Percentiles rank a stretch among this genome's conserved stretches.
Conservation (phyloP, 192 early-diverging fungal genomes). For the Backusella westeae region DNA sequence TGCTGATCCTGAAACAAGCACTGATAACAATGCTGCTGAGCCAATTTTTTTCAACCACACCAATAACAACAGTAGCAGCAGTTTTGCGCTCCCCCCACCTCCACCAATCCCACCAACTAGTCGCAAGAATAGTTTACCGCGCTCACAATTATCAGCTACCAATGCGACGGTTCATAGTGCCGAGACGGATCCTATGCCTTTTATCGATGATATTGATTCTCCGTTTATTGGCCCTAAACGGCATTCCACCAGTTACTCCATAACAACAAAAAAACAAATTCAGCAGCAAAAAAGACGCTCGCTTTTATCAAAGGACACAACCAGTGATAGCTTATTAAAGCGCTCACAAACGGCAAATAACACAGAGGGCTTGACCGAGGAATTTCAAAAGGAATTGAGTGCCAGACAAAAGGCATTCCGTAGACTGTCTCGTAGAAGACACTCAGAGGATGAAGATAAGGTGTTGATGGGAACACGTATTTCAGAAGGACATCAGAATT, state of each 20-base stretch:
- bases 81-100: background rate
- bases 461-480: slow-evolving; percentile 83
- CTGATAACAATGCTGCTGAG: background rate
- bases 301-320: background rate
- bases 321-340: background rate
- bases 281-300: background rate
- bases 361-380: background rate
- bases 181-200: background rate
- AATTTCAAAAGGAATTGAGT: slow-evolving; percentile 23
- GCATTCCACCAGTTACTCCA: slow-evolving; percentile 3
- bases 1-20: background rate
- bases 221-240: slow-evolving; percentile 3
- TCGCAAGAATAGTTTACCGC: background rate
- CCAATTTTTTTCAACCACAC: background rate
- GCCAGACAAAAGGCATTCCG: slow-evolving; percentile 27
- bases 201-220: background rate
- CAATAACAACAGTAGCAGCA: background rate
- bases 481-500: slow-evolving; percentile 90
- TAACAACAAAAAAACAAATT: background rate
- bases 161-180: slow-evolving; percentile 3
- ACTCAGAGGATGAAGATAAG: slow-evolving; percentile 38
- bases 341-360: background rate
- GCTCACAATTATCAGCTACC: background rate
- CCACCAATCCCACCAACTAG: background rate
- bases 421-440: slow-evolving; percentile 14